Conservation (phyloP, 1,284 basidiomycete species). For the Violaceomyces palustris region DNA sequence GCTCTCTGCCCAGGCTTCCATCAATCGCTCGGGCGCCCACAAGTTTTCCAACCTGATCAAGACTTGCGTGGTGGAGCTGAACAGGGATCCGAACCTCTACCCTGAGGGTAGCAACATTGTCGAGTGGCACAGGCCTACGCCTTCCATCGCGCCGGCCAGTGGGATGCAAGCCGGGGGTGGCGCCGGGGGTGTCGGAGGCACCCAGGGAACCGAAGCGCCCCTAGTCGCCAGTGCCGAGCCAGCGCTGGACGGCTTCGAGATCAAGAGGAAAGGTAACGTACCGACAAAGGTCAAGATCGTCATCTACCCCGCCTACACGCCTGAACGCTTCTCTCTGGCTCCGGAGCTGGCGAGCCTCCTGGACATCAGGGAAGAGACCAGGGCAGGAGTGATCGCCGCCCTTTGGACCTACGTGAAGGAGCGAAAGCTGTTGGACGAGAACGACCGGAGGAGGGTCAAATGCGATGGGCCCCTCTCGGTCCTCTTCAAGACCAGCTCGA, state of each 20-base stretch:
- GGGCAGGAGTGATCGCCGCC: constrained; percentile 72
- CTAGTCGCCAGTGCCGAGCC: constrained; percentile 45
- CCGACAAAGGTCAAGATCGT: constrained; percentile 73
- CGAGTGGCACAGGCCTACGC: constrained; percentile 56
- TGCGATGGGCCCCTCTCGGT: constrained; percentile 59
- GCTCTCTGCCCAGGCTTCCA: constrained; percentile 42
- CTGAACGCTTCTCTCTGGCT: constrained; percentile 76
- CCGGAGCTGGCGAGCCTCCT: constrained; percentile 73
- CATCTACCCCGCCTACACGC: constrained; percentile 76
- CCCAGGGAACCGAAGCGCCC: constrained; percentile 36
- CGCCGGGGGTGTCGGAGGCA: constrained; percentile 29
- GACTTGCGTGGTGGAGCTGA: constrained; percentile 77
- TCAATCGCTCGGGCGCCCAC: constrained; percentile 37
- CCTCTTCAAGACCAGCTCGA: constrained; percentile 56
- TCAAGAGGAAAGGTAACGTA: constrained; percentile 74
- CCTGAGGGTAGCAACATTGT: constrained; percentile 57
- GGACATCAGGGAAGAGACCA: constrained; percentile 78
- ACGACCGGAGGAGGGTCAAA: constrained; percentile 72
- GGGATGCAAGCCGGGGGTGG: constrained; percentile 43
- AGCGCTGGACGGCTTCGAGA: constrained; percentile 73
- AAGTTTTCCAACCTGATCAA: constrained; percentile 86
- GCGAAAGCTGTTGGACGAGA: constrained; percentile 80
- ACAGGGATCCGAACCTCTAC: constrained; percentile 75
- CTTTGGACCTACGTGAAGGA: constrained; percentile 91
- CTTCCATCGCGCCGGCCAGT: constrained; percentile 32